A percentile compares a stretch with the other conserved stretches of the same genome.
phyloP scores from a whole-genome alignment of 345 rosid species.

The Brassica nigra region DNA sequence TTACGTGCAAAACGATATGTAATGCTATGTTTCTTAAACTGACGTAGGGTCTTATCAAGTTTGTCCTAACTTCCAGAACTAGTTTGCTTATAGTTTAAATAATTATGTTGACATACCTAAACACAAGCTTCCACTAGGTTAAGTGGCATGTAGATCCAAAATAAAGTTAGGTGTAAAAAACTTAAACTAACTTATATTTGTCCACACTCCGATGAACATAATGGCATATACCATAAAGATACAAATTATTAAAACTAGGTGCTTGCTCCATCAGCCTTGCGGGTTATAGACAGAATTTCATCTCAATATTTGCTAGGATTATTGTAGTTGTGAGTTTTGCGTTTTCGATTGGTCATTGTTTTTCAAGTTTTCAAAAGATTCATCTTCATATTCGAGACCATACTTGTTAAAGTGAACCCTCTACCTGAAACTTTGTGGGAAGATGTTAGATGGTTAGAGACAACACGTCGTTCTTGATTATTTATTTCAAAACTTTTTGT shows the following conservation, averaged over 20 bases:
- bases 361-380: too few species aligned
- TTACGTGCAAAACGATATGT: slow-evolving; percentile 7
- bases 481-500: too few species aligned
- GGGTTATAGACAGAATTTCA: too few species aligned
- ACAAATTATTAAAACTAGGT: background rate
- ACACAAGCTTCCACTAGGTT: slow-evolving; percentile 12
- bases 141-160: background rate
- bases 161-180: background rate
- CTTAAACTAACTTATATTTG: background rate
- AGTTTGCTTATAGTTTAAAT: slow-evolving; percentile 4
- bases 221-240: background rate
- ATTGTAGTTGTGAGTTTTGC: too few species aligned
- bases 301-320: too few species aligned
- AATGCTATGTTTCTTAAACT: background rate
- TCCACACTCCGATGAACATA: slow-evolving; percentile 1
- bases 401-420: too few species aligned
- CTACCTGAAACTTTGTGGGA: too few species aligned
- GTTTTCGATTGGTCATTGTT: too few species aligned
- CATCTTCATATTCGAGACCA: too few species aligned
- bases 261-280: too few species aligned
- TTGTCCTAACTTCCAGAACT: slow-evolving; percentile 22
- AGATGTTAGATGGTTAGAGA: too few species aligned
- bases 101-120: slow-evolving; percentile 19
- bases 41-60: slow-evolving; percentile 14
- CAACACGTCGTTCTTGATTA: too few species aligned